Base-by-base conservation (phyloP, 139 green algal species). In the Marvania coccoides region DNA sequence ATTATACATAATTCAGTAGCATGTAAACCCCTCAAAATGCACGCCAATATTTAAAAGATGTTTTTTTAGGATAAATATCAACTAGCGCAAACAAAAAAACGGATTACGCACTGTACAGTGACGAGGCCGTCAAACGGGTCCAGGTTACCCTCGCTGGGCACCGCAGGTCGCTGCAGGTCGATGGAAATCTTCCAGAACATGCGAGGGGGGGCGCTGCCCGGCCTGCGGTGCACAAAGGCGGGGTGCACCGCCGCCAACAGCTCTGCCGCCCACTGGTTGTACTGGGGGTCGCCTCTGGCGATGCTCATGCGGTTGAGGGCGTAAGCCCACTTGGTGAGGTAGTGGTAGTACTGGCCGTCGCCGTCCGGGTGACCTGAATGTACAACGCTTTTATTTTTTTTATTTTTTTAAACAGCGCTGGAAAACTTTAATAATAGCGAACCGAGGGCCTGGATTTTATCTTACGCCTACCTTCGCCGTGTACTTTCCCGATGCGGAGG, bases 311-410 rank as follows among this genome's bases (percentile, higher is more conserved):
- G 63, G 30, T 67, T 67, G 10, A 84, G 71, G 4, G 77, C 77
- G 55, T 69, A 79, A 13, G 74, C 74, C 77, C 77, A 83, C 59
- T 77, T 85, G 56, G 67, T 85, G 19, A 80, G 45, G 73, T 83
- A 83, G 40, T 83, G 72, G 36, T 72, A 77, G 55, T 83, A 84
- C 60, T 79, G 65, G 5, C 73, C 77, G 31, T 86, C 79, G 3
- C 79, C 73, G 59, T 86, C 79, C 4, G 67, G 56, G 39, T 68
- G 48, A 5, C 59, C n/a, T n/a, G n/a, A n/a, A n/a, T n/a, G n/a
- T n/a, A n/a, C n/a, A n/a, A n/a, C n/a, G n/a, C n/a, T n/a, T n/a
- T n/a, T n/a, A n/a, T n/a, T n/a, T n/a, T n/a, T n/a, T n/a, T n/a
- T n/a, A n/a, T n/a, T n/a, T n/a, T n/a, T n/a, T n/a, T n/a, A n/a